A percentile compares a stretch with the other conserved stretches of the same genome.
Evolutionary conservation across 805 yeast species (phyloP).

Genomic region (Pichia pseudocactophila): DNA sequence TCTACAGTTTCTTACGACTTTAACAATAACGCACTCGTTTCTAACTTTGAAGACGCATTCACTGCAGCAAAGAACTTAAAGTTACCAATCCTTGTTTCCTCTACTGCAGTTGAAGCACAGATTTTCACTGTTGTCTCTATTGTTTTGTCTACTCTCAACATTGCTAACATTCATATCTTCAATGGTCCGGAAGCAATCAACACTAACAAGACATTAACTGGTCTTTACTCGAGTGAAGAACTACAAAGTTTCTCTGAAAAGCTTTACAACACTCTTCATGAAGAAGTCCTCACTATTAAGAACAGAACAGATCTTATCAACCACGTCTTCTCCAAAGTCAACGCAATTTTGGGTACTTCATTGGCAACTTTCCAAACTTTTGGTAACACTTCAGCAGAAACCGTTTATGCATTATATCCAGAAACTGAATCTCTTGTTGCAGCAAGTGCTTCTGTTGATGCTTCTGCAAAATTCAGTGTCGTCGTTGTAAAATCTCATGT

Average conservation of each 20-base stretch:
- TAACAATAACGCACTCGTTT: slow-evolving; percentile 40
- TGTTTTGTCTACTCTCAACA: slow-evolving; percentile 52
- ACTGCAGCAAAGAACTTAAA: slow-evolving; percentile 54
- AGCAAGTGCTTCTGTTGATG: slow-evolving; percentile 25
- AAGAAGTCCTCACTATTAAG: slow-evolving; percentile 14
- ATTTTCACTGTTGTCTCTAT: slow-evolving; percentile 55
- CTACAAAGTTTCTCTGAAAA: slow-evolving; percentile 32
- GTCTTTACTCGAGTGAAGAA: slow-evolving; percentile 35
- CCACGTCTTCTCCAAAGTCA: slow-evolving; percentile 41
- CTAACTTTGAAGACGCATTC: slow-evolving; percentile 57
- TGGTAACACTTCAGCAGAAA: slow-evolving; percentile 54
- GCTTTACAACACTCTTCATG: slow-evolving; percentile 27
- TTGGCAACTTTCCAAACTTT: slow-evolving; percentile 60
- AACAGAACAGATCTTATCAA: slow-evolving; percentile 30
- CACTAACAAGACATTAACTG: slow-evolving; percentile 38
- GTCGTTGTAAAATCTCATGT: slow-evolving; percentile 68
- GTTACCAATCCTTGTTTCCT: slow-evolving; percentile 63
- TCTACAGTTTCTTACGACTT: slow-evolving; percentile 70
- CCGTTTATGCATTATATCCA: slow-evolving; percentile 79
- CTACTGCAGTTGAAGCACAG: slow-evolving; percentile 54
- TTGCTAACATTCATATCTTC: slow-evolving; percentile 62
- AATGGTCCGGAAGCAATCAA: slow-evolving; percentile 68
- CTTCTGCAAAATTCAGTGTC: slow-evolving; percentile 33
- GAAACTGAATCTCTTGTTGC: slow-evolving; percentile 49
- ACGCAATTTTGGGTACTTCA: slow-evolving; percentile 39